phyloP scores from a whole-genome alignment of 1,284 basidiomycete genomes.

The Malassezia yamatoensis region DNA sequence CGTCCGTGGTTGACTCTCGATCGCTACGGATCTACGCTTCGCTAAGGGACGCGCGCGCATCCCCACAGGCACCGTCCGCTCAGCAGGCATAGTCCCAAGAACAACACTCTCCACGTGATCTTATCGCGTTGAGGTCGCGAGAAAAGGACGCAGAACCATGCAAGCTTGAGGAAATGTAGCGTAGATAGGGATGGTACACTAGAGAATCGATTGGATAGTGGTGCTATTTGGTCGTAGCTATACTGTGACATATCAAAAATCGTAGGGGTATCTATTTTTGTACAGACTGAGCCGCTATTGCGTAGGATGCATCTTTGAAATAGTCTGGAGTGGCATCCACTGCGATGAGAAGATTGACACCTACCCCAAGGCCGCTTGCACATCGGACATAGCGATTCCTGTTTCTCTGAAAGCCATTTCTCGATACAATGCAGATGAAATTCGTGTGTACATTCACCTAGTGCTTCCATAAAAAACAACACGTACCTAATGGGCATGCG shows the following conservation, averaged over 20 bases:
- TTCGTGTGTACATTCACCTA: slow-evolving; percentile 45
- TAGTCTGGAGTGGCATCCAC: slow-evolving; percentile 1
- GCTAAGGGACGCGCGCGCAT: neutral
- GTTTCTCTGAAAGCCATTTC: slow-evolving; percentile 42
- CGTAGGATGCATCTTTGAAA: neutral
- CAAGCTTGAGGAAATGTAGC: no score
- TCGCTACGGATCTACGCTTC: neutral
- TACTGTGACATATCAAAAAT: neutral
- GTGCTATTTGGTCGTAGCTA: no score
- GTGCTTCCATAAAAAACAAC: slow-evolving; percentile 22
- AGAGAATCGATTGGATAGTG: no score
- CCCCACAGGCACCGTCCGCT: neutral
- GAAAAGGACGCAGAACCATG: no score
- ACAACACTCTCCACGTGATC: slow-evolving; percentile 14
- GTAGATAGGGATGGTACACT: no score
- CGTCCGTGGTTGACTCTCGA: neutral
- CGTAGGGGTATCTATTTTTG: neutral
- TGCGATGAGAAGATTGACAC: neutral
- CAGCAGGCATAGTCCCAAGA: slow-evolving; percentile 2
- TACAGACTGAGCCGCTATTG: neutral
- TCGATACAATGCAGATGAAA: slow-evolving; percentile 47
- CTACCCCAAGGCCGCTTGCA: slow-evolving; percentile 19
- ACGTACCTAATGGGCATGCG: slow-evolving; percentile 14
- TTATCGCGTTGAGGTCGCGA: neutral
- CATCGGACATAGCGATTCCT: slow-evolving; percentile 16